Base-by-base conservation (phyloP, 2,329 filamentous ascomycete genomes). In the Elsinoe perseae region DNA sequence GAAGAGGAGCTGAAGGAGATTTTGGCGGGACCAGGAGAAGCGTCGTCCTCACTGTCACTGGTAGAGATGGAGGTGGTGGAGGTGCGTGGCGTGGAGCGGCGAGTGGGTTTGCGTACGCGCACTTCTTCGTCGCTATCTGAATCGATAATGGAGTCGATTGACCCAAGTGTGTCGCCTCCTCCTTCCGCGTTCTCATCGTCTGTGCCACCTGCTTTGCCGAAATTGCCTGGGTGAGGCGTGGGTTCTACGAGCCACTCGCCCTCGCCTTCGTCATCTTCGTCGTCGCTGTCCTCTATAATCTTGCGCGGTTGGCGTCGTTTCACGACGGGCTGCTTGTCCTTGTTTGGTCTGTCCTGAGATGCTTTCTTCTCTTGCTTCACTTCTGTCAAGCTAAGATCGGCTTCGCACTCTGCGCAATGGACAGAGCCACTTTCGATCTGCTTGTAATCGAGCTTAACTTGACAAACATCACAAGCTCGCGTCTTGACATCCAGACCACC, bases 141-240 rank as follows among this genome's bases (percentile, higher is more conserved):
- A 8, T 81, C 78, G 27, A 70, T 70, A 2, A 80, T 77, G 36
- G 85, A 87, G 64, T 93, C 87, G 27, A 87, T 82, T 0, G 85
- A 83, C 34, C 80, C 80, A 50, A 95, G 77, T 68, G 82, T 89
- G 57, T 95, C 87, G 20, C 89, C 91, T 2, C 86, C 89, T 1
- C 89, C 89, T 67, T 95, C 91, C 2, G 86, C 88, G 66, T 95
- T 82, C 69, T 95, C 89, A 60, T 95, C 89, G 54, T 89, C 86
- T n/a, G 82, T 81, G 3, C 87, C 89, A n/a, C 89, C 89, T 43
- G 87, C 86, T 66, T 84, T 86, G 34, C 65, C 65, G 7, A 66
- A 61, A 3, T 84, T 66, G 1, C 76, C 66, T 0, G 78, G 76
- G 43, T 80, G 83, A 65, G 93, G 77, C 8, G 80, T 77, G 57